Base-by-base conservation (phyloP, 2,329 filamentous ascomycete species). In the Pseudocercospora musae region DNA sequence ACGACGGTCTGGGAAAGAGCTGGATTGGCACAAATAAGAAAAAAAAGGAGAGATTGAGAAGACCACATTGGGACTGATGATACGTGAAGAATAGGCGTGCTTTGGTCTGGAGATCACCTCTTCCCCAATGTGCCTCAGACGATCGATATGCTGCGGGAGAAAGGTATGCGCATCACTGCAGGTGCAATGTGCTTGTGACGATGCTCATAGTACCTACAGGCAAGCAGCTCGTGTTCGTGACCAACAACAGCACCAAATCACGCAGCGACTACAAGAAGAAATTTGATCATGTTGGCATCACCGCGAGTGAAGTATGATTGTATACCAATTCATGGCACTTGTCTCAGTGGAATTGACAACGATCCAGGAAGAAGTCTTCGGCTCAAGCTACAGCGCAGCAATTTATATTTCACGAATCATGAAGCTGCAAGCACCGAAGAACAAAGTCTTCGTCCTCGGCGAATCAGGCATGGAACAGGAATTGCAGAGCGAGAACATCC, bases 161-260 rank as follows among this genome's bases (percentile, higher is more conserved):
- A 87, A 86, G 92, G 92, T 93, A 72, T 10, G 58, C 37, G n/a
- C 20, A n/a, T 27, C 42, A 37, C 18, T 18, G 7, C 4, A 3
- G 48, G 15, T 18, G 9, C 1, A 18, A 25, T 29, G 11, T 25
- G 20, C 37, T 13, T 56, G 31, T 5, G 13, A n/a, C 23, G 10
- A 27, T 46, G 15, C 55, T 42, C 25, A 58, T 7, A 40, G n/a
- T 11, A 10, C 3, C 2, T 37, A 29, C 66, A 95, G 93, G 91
- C 74, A 99, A 99, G 78, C 89, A 89, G 75, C 85, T 95, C 33
- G 88, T 99, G 59, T 99, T 99, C 74, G 95, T 99, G 57, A 99
- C 95, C 44, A 99, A 99, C 81, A 99, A 99, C 81, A 97, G 92
- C 73, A 98, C 95, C 61, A 99, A 99, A 77, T 96, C 94, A 10